Percentiles rank a stretch among this genome's conserved stretches.
Conservation (phyloP, 805 yeast species). For the Wickerhamia fluorescens region DNA sequence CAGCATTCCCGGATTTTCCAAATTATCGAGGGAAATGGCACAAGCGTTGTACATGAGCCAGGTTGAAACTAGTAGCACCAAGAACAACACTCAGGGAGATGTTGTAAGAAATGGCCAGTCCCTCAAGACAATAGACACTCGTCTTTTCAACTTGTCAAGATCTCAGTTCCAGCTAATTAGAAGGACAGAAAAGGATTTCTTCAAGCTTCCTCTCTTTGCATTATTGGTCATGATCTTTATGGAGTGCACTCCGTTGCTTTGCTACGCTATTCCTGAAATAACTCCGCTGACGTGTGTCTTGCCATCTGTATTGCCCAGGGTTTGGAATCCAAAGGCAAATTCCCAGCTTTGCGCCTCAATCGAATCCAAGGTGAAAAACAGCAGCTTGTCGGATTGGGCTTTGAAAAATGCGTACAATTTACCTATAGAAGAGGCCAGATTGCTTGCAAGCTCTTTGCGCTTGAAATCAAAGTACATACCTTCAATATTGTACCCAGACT, state of each 20-base stretch:
- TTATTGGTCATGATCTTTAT: slow-evolving; percentile 41
- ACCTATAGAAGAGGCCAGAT: slow-evolving; percentile 29
- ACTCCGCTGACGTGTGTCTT: slow-evolving; percentile 54
- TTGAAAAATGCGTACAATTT: slow-evolving; percentile 43
- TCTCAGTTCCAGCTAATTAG: slow-evolving; percentile 43
- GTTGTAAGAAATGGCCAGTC: slow-evolving; percentile 10
- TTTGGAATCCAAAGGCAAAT: slow-evolving; percentile 18
- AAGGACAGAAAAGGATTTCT: slow-evolving; percentile 44
- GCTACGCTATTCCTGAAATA: slow-evolving; percentile 47
- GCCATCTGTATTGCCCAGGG: slow-evolving; percentile 37
- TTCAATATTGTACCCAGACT: slow-evolving; percentile 28
- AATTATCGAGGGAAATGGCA: slow-evolving; percentile 29
- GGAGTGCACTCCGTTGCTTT: slow-evolving; percentile 48
- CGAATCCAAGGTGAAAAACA: too few species aligned
- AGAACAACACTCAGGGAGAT: slow-evolving; percentile 9
- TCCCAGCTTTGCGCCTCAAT: too few species aligned
- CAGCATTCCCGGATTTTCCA: slow-evolving; percentile 25
- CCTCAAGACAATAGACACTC: slow-evolving; percentile 5
- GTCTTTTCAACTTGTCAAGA: slow-evolving; percentile 37
- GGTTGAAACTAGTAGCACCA: slow-evolving; percentile 27
- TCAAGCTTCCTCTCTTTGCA: slow-evolving; percentile 48
- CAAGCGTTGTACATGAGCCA: slow-evolving; percentile 28
- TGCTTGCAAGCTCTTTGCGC: slow-evolving; percentile 28
- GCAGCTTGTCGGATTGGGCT: slow-evolving; percentile 4
- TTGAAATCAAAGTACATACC: slow-evolving; percentile 37